Conservation (phyloP, 768 basidiomycete genomes). For the Russula griseocarnosa region DNA sequence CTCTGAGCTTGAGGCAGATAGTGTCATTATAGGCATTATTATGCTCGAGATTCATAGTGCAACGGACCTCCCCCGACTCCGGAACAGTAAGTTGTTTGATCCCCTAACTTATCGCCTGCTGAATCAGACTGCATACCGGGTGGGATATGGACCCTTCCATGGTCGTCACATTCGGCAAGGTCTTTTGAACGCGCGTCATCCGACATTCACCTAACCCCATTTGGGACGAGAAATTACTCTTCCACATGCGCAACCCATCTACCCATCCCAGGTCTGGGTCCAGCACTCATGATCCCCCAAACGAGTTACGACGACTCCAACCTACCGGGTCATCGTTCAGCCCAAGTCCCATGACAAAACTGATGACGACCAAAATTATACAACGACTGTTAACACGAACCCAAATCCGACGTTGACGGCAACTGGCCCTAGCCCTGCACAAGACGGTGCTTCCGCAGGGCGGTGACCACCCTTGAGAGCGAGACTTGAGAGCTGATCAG, state of each 20-base stretch:
- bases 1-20: slow-evolving; percentile 61
- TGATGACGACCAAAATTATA: too few species aligned
- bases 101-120: background rate
- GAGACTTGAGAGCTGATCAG: too few species aligned
- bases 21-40: slow-evolving; percentile 91
- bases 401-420: too few species aligned
- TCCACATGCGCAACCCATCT: slow-evolving; percentile 91
- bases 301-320: too few species aligned
- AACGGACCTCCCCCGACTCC: slow-evolving; percentile 72
- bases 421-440: too few species aligned
- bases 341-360: too few species aligned
- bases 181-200: slow-evolving; percentile 88
- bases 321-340: too few species aligned
- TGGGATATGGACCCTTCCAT: slow-evolving; percentile 99
- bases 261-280: too few species aligned
- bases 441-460: too few species aligned
- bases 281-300: too few species aligned
- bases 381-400: too few species aligned
- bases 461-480: too few species aligned
- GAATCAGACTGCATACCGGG: slow-evolving; percentile 52
- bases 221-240: slow-evolving; percentile 94
- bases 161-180: slow-evolving; percentile 92
- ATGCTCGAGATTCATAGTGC: slow-evolving; percentile 89
- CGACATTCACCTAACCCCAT: slow-evolving; percentile 80
- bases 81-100: slow-evolving; percentile 63